Conservation (phyloP, 495 filamentous ascomycete species). For the Wilcoxina mikolae region DNA sequence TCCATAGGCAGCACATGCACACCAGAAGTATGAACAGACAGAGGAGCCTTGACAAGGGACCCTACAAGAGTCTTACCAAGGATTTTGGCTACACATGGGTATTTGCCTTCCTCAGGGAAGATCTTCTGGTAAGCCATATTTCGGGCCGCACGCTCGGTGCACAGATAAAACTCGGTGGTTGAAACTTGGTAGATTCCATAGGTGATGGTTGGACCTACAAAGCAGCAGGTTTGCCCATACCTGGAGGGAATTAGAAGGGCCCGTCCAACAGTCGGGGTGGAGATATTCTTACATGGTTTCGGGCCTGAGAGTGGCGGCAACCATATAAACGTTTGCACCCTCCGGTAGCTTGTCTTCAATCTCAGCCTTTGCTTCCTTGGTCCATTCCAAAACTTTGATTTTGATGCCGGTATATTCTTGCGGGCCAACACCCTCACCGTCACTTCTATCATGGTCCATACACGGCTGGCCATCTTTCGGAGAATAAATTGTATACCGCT, state of each 20-base stretch:
- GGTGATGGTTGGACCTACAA: slow-evolving; percentile 78
- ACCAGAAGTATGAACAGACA: slow-evolving; percentile 70
- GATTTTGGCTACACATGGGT: slow-evolving; percentile 57
- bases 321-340: slow-evolving; percentile 68
- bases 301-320: slow-evolving; percentile 80
- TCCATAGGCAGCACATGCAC: slow-evolving; percentile 93
- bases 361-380: slow-evolving; percentile 48
- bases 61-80: slow-evolving; percentile 70
- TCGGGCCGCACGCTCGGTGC: slow-evolving; percentile 71
- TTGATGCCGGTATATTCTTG: slow-evolving; percentile 92
- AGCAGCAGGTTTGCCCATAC: slow-evolving; percentile 91
- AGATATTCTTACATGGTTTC: slow-evolving; percentile 61
- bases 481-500: slow-evolving; percentile 86
- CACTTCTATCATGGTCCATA: slow-evolving; percentile 89
- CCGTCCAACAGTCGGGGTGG: not conserved
- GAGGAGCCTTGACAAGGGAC: slow-evolving; percentile 69
- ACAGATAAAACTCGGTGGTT: slow-evolving; percentile 71
- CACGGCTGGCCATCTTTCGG: slow-evolving; percentile 96
- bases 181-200: slow-evolving; percentile 80
- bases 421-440: slow-evolving; percentile 77
- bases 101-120: slow-evolving; percentile 60
- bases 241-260: slow-evolving; percentile 6
- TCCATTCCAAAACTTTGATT: slow-evolving; percentile 77
- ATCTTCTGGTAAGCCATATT: slow-evolving; percentile 94
- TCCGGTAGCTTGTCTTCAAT: slow-evolving; percentile 67